Conservation (phyloP, 352 stramenopile genomes). For the Phytophthora nicotianae region DNA sequence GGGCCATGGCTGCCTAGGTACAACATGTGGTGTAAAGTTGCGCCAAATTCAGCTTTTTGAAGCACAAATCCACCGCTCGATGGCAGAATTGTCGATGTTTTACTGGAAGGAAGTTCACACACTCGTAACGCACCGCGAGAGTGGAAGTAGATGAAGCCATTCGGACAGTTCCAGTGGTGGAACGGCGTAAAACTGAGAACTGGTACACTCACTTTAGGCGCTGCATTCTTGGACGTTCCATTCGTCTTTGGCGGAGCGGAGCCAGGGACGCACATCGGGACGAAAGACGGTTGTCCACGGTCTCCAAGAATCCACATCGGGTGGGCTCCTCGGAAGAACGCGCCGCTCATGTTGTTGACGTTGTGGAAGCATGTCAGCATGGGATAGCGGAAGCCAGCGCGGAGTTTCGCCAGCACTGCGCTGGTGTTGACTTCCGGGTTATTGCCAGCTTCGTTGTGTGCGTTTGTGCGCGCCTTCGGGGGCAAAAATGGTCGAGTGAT, state of each 20-base stretch:
- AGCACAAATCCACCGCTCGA: slow-evolving; percentile 79
- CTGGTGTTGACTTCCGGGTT: slow-evolving; percentile 69
- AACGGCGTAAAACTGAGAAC: slow-evolving; percentile 90
- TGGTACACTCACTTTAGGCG: slow-evolving; percentile 65
- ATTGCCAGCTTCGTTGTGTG: slow-evolving; percentile 55
- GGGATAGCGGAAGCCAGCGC: slow-evolving; percentile 81
- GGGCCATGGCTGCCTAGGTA: slow-evolving; percentile 79
- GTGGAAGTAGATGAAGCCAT: slow-evolving; percentile 91
- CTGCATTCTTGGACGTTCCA: slow-evolving; percentile 13
- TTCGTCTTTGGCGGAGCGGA: slow-evolving; percentile 31
- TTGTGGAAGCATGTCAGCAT: slow-evolving; percentile 87
- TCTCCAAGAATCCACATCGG: slow-evolving; percentile 87
- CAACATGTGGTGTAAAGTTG: slow-evolving; percentile 81
- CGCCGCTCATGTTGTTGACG: slow-evolving; percentile 85
- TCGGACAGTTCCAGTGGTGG: slow-evolving; percentile 89
- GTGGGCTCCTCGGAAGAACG: slow-evolving; percentile 85
- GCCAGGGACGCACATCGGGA: slow-evolving; percentile 73
- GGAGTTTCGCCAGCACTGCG: slow-evolving; percentile 73
- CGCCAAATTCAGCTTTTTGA: slow-evolving; percentile 78
- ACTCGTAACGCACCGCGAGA: slow-evolving; percentile 78
- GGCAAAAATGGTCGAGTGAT: slow-evolving; percentile 80
- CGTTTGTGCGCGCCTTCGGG: slow-evolving; percentile 54
- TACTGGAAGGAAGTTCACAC: slow-evolving; percentile 80
- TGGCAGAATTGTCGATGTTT: slow-evolving; percentile 71
- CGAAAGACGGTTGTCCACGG: slow-evolving; percentile 64